Evolutionary conservation across 2,329 filamentous ascomycete species (phyloP), one percentile per base, ranked within the genome.

Genomic region (Fusarium sp.): DNA sequence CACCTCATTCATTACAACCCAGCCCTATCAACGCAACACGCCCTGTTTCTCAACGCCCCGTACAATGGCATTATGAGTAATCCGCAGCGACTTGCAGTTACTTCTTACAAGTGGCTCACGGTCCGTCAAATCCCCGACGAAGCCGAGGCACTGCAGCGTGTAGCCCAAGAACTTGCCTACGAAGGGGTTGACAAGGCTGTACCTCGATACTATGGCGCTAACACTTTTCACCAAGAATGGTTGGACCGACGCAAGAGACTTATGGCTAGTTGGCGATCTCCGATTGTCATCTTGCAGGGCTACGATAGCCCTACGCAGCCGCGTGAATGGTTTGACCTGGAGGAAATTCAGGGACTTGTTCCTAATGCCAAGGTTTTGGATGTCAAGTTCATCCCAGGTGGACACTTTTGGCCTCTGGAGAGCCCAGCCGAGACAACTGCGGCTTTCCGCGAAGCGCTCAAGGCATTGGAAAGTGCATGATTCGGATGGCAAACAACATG

Each of bases 151-250:
- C 8, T 50, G 11, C 31, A 27, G n/a, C 47, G 47, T 2, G 47
- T 50, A 31, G 28, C 43, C 9, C 43, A 62, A n/a, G 59, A 62
- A 9, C 36, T 62, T 34, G 15, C 34, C 7, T 62, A 62, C 41
- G 34, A 55, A 30, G 51, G 43, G 16, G 27, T 56, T 7, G 37
- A 40, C 10, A 56, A 57, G 28, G 59, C 59, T 3, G 43, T 50
- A 3, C 51, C 59, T 30, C 27, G 59, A 11, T 56, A 62, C 18
- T 50, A 43, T 15, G 36, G 51, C 6, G 50, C 59, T 8, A 43
- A 34, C 37, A 62, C 59, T 8, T 62, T 62, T 47, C 59, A 43
- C n/a, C 43, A 55, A 12, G 59, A 52, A 30, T 57, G 59, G 59
- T 11, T 62, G 44, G 52, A 57, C 27, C 52, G 52, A 6, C 36